Evolutionary conservation across 2,329 filamentous ascomycete species (phyloP).

Genomic region (Dothiorella sarmentorum): DNA sequence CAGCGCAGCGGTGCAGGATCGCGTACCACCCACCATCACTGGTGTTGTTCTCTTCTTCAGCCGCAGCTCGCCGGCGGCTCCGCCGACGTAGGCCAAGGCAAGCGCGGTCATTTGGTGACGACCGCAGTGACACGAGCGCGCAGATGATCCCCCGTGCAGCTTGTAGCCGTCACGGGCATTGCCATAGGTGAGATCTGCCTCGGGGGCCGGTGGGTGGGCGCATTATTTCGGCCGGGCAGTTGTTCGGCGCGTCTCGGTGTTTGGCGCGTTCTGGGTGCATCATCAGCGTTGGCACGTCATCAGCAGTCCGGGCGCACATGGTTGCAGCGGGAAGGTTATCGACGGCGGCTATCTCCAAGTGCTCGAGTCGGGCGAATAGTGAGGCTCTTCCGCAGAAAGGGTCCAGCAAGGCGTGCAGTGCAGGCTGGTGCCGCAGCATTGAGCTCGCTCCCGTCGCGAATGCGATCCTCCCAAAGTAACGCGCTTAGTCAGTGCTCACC

Average conservation of each 20-base stretch:
- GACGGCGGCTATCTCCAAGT: too few relatives aligned
- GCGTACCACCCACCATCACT: not conserved
- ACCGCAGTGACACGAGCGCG: constrained; percentile 10
- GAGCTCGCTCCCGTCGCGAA: not conserved
- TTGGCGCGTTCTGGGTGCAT: not conserved
- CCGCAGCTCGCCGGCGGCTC: constrained; percentile 1
- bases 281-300: not conserved
- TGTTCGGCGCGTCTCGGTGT: not conserved
- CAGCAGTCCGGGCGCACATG: too few relatives aligned
- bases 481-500: not conserved
- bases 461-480: not conserved
- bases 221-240: constrained; percentile 10
- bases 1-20: not conserved
- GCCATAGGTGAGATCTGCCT: constrained; percentile 8
- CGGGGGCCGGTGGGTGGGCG: too few relatives aligned
- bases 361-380: not conserved
- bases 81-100: constrained; percentile 12
- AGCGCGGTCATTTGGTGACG: not conserved
- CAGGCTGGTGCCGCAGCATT: not conserved
- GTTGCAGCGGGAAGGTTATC: not conserved
- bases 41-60: constrained; percentile 10
- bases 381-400: constrained; percentile 14
- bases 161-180: constrained; percentile 4
- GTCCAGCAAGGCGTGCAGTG: constrained; percentile 17
- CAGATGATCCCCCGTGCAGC: constrained; percentile 16